These are phyloP conservation scores for Acanthamoeba healyi DNA, from an alignment of 208 protist species.

Conservation along the genomic window DNA sequence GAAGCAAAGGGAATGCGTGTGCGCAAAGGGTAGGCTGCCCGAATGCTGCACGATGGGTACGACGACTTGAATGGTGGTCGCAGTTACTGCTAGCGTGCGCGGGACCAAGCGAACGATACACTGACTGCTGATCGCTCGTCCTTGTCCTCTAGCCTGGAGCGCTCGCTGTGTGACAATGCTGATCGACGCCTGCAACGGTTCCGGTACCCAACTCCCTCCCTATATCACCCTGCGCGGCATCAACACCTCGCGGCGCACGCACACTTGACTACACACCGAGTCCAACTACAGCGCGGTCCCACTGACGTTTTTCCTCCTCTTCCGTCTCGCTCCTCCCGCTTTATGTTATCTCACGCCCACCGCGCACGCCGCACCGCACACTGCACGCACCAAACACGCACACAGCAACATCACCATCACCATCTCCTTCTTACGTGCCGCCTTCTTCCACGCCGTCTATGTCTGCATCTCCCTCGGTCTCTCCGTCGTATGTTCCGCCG, in stretches of 20 bases:
- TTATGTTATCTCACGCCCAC: background rate
- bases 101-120: too few relatives aligned
- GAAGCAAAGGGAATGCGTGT: background rate
- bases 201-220: background rate
- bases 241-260: too few relatives aligned
- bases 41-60: constrained; percentile 49
- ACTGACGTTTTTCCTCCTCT: too few relatives aligned
- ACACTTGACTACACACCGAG: too few relatives aligned
- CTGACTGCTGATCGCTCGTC: background rate
- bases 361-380: background rate
- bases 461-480: background rate
- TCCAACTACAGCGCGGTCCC: too few relatives aligned
- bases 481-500: background rate
- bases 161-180: background rate
- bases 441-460: constrained; percentile 14
- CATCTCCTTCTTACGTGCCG: constrained; percentile 15
- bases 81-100: too few relatives aligned
- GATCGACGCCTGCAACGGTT: background rate
- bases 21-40: background rate
- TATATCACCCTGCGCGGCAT: too few relatives aligned
- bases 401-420: background rate
- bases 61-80: too few relatives aligned
- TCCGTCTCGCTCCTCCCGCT: background rate
- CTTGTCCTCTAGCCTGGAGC: background rate
- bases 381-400: too few relatives aligned